Evolutionary conservation across 805 yeast species (phyloP), one percentile per base, ranked within the genome.

Genomic region (Spathaspora sp.): DNA sequence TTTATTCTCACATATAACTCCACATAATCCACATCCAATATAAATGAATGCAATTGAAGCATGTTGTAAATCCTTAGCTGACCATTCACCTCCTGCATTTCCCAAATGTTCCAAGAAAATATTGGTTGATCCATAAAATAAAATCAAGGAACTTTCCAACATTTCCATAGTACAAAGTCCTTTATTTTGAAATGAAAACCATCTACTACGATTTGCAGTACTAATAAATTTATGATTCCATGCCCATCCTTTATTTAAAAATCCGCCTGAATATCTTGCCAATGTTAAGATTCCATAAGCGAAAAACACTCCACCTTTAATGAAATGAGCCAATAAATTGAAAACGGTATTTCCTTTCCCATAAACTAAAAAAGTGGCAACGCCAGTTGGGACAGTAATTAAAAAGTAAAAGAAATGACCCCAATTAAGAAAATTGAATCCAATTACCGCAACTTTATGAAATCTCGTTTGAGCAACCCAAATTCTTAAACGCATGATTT

Each of bases 21-120:
- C 99, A 70, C 97, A 87, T 44, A 91, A 74, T 2, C 99, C 99
- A 45, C 91, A 83, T 6, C 99, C 98, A 59, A 94, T 78, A 66
- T 78, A 93, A 83, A 55, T 61, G 53, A 53, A 73, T 23, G 59
- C 76, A 59, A 51, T 59, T 39, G 60, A 60, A 16, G 67, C 68
- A 62, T 74, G 78, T 29, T 73, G 70, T n/a, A 69, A 57, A 53
- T 74, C 77, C 44, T 62, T 60, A 19, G 96, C 88, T 8, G 87
- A 75, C 97, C 97, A 94, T 31, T 68, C 82, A 19, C 96, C 96
- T 50, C 87, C 94, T 5, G 82, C 70, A 47, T 60, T 64, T 1
- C 78, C 63, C 56, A 94, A 77, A 67, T 89, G 97, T 69, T 94
- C 99, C 69, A 94, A 65, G 64, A 94, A 94, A 19, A 94, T 77